Percentiles rank a stretch among this genome's conserved stretches.
These are phyloP conservation scores for Aspergillus brasiliensis DNA, from an alignment of 2,329 filamentous ascomycete species.

Conservation along the genomic window DNA sequence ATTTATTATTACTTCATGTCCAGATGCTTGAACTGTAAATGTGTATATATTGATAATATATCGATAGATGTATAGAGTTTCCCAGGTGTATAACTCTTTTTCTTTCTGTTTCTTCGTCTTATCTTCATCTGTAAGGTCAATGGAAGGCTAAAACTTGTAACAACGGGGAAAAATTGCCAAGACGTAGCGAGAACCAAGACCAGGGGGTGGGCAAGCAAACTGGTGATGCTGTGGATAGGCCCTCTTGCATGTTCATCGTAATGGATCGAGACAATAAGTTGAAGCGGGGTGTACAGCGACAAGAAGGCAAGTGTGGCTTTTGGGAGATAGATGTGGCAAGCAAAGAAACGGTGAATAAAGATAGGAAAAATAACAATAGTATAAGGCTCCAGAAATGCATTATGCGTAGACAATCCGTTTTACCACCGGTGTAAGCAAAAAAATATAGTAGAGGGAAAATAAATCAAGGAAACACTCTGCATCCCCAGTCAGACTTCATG, in stretches of 20 bases:
- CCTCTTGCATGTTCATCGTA: not conserved
- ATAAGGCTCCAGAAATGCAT: not conserved
- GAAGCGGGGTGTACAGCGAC: not conserved
- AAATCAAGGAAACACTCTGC: not conserved
- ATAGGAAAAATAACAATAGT: no score
- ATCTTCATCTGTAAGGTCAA: not conserved
- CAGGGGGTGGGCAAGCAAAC: not conserved
- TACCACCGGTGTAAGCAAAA: constrained; percentile 6
- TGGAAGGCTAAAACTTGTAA: not conserved
- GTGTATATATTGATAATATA: not conserved
- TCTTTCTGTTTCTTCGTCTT: not conserved
- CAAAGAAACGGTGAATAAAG: not conserved
- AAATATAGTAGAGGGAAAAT: not conserved
- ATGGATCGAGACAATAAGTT: not conserved
- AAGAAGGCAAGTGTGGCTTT: not conserved
- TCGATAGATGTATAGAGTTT: not conserved
- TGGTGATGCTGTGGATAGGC: not conserved
- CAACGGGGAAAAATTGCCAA: not conserved
- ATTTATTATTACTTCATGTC: not conserved
- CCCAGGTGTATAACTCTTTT: not conserved
- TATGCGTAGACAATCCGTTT: constrained; percentile 1
- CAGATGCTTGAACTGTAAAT: not conserved
- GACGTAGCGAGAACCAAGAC: not conserved
- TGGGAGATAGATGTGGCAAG: not conserved
- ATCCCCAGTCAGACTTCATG: not conserved